Evolutionary conservation across 345 rosid species (phyloP).

Genomic region (Orychophragmus violaceus): DNA sequence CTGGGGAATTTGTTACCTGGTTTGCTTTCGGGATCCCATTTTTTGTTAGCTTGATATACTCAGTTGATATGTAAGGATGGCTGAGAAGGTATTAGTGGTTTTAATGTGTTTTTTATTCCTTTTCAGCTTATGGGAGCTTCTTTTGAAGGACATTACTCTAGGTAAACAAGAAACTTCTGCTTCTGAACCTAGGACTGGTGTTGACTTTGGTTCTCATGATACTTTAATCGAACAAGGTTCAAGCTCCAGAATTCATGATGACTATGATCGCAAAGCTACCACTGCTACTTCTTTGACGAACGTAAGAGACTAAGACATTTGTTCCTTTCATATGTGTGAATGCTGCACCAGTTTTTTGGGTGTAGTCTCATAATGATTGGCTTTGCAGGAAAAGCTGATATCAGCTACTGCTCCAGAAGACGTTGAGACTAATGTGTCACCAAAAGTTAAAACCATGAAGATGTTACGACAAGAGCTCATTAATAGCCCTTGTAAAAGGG

Average conservation of each 20-base stretch:
- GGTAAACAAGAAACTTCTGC: not conserved
- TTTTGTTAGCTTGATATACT: not conserved
- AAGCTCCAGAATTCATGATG: not conserved
- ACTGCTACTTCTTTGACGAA: not conserved
- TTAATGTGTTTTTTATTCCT: not conserved
- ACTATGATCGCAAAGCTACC: not conserved
- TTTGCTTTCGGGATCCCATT: conserved; percentile 1
- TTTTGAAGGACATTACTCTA: conserved; percentile 8
- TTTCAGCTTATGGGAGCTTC: conserved; percentile 32
- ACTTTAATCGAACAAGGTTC: not conserved
- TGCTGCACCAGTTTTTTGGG: not conserved
- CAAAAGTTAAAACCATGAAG: conserved; percentile 3
- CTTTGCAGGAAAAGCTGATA: conserved; percentile 20
- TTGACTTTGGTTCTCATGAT: conserved; percentile 8
- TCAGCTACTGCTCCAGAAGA: conserved; percentile 15
- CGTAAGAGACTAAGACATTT: conserved; percentile 16
- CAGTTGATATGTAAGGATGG: not conserved
- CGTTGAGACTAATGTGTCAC: conserved; percentile 6
- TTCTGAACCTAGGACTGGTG: conserved; percentile 5
- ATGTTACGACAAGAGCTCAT: conserved; percentile 10
- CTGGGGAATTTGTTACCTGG: conserved; percentile 30
- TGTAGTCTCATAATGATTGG: not conserved
- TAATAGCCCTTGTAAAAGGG: conserved; percentile 14
- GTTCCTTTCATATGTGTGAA: not conserved
- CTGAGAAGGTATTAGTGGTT: not conserved